phyloP scores from a whole-genome alignment of 805 yeast genomes.

The Candida caryicola region DNA sequence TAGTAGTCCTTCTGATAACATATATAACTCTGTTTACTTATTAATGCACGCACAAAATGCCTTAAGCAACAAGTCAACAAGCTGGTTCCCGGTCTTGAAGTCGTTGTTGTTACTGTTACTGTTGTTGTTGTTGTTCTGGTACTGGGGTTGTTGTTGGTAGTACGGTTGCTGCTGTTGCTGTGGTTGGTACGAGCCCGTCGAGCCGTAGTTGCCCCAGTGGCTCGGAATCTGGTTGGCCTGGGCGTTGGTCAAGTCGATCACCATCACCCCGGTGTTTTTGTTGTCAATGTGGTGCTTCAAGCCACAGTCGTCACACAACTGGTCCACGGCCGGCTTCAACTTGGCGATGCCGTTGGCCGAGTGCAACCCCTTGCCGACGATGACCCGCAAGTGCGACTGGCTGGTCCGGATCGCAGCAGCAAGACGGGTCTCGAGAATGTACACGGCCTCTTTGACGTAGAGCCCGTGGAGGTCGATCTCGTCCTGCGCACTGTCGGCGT shows the following conservation, averaged over 20 bases:
- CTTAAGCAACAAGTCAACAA: conserved; percentile 30
- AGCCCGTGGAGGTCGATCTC: conserved; percentile 95
- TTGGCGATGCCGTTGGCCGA: conserved; percentile 81
- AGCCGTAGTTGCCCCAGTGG: conserved; percentile 28
- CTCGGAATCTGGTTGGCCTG: conserved; percentile 28
- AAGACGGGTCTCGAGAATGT: conserved; percentile 69
- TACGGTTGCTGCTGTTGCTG: conserved; percentile 12
- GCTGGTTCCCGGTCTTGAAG: conserved; percentile 24
- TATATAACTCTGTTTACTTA: conserved; percentile 6
- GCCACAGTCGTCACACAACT: conserved; percentile 64
- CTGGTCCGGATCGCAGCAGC: conserved; percentile 57
- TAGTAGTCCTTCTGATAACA: conserved; percentile 1
- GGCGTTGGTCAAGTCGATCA: conserved; percentile 52
- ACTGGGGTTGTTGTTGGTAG: conserved; percentile 11
- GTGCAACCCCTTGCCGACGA: conserved; percentile 92
- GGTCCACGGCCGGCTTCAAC: conserved; percentile 84
- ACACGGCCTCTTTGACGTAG: conserved; percentile 83
- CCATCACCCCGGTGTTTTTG: conserved; percentile 76
- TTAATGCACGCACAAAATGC: conserved; percentile 33
- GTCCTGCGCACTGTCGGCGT: conserved; percentile 76
- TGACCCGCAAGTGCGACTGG: conserved; percentile 68
- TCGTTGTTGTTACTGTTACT: conserved; percentile 6
- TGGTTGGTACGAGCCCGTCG: conserved; percentile 18
- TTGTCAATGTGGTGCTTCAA: conserved; percentile 61
- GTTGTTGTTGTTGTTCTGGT: conserved; percentile 2